These are phyloP conservation scores for Protostelium mycophagum DNA, from an alignment of 78 protist genomes.

Conservation along the genomic window DNA sequence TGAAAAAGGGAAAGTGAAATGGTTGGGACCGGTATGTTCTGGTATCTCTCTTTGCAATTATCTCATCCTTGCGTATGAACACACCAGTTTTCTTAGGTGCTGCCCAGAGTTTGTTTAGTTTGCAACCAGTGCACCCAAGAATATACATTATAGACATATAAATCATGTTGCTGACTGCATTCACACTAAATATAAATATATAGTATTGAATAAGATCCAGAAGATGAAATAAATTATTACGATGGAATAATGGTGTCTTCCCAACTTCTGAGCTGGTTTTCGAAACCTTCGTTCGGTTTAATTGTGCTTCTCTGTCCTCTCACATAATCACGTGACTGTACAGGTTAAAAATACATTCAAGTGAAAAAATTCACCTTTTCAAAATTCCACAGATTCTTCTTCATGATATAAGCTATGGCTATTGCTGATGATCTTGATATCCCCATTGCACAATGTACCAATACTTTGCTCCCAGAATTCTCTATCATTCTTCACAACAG, in stretches of 20 bases:
- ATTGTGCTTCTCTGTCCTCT: constrained; percentile 4
- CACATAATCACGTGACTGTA: not conserved
- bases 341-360: not conserved
- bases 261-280: constrained; percentile 37
- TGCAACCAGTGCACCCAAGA: not conserved
- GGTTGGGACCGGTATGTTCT: too few species aligned
- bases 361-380: not conserved
- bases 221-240: too few species aligned
- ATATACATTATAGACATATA: too few species aligned
- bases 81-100: too few species aligned
- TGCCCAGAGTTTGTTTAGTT: not conserved
- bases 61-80: too few species aligned
- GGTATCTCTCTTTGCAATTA: too few species aligned
- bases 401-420: constrained; percentile 51
- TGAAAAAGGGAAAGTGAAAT: too few species aligned
- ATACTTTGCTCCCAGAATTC: constrained; percentile 10
- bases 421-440: constrained; percentile 43
- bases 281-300: constrained; percentile 58
- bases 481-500: not conserved
- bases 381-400: not conserved
- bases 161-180: not conserved
- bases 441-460: constrained; percentile 74
- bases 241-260: too few species aligned
- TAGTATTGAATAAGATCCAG: not conserved
- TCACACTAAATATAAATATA: not conserved